phyloP scores from a whole-genome alignment of 495 filamentous ascomycete species.

The Hypoxylon trugodes region DNA sequence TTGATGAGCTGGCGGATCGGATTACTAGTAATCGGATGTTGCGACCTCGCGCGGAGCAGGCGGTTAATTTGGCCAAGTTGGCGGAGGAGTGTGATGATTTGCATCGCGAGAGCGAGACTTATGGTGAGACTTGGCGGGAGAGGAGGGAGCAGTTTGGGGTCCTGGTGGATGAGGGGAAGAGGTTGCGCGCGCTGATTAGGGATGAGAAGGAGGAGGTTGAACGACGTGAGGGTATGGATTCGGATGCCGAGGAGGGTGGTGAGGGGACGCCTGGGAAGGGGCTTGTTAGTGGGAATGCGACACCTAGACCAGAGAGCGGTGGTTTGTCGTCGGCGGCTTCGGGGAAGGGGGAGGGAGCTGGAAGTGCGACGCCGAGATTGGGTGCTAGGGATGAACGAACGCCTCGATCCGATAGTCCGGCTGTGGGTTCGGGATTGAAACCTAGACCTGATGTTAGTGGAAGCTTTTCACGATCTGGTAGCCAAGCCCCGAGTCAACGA shows the following conservation, averaged over 20 bases:
- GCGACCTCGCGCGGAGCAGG: conserved; percentile 83
- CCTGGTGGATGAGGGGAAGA: conserved; percentile 91
- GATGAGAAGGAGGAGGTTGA: conserved; percentile 94
- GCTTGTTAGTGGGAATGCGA: conserved; percentile 47
- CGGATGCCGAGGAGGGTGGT: conserved; percentile 74
- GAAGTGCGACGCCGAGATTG: conserved; percentile 59
- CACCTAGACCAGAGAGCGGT: conserved; percentile 52
- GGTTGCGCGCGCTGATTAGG: conserved; percentile 82
- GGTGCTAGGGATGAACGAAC: conserved; percentile 66
- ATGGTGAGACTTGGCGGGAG: conserved; percentile 84
- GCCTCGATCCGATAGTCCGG: conserved; percentile 66
- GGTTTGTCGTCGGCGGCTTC: conserved; percentile 35
- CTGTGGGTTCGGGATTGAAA: conserved; percentile 41
- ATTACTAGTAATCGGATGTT: conserved; percentile 85
- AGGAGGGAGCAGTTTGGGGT: conserved; percentile 86
- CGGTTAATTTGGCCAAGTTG: conserved; percentile 77
- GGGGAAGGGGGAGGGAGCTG: conserved; percentile 50
- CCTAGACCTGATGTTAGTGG: conserved; percentile 58
- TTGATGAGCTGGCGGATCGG: conserved; percentile 85
- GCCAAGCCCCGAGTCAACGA: conserved; percentile 58
- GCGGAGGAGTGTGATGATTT: conserved; percentile 88
- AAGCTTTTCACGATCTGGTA: conserved; percentile 55
- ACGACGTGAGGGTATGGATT: conserved; percentile 80
- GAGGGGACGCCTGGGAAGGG: conserved; percentile 54
- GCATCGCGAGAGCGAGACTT: conserved; percentile 81